Conservation (phyloP, 805 yeast genomes). For the Spathaspora arborariae region DNA sequence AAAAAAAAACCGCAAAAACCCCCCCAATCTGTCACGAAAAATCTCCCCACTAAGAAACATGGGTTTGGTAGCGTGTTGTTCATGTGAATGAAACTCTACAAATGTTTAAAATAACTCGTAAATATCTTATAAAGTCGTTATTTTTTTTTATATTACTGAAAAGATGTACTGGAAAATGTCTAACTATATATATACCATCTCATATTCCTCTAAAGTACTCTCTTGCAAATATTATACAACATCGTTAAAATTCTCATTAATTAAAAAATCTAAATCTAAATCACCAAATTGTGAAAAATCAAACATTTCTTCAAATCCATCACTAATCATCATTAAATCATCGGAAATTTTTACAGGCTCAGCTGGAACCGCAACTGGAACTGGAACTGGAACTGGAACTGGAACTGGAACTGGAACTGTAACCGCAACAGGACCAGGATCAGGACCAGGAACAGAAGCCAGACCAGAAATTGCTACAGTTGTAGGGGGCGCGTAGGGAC, state of each 20-base stretch:
- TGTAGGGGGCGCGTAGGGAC: neutral
- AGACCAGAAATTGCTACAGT: neutral
- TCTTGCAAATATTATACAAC: neutral
- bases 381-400: neutral
- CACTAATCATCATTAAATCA: neutral
- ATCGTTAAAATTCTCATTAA: conserved; percentile 19
- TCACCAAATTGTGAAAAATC: conserved; percentile 10
- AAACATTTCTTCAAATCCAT: neutral
- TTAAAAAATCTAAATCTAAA: conserved; percentile 29
- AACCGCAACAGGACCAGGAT: too few species aligned
- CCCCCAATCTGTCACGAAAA: too few species aligned
- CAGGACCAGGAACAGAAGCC: neutral
- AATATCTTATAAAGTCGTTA: too few species aligned
- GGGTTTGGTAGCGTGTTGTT: neutral
- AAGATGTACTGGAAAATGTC: too few species aligned
- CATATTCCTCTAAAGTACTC: too few species aligned
- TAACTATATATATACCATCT: too few species aligned
- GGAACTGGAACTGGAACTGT: neutral
- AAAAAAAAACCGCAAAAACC: too few species aligned
- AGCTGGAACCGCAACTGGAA: neutral
- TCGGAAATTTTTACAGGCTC: neutral
- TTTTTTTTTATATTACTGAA: too few species aligned
- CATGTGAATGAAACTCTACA: neutral
- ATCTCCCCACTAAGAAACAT: neutral
- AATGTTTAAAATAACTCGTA: too few species aligned